Evolutionary conservation across 1,284 basidiomycete species (phyloP), one percentile per base, ranked within the genome.

Genomic region (Xanthoconium separans): DNA sequence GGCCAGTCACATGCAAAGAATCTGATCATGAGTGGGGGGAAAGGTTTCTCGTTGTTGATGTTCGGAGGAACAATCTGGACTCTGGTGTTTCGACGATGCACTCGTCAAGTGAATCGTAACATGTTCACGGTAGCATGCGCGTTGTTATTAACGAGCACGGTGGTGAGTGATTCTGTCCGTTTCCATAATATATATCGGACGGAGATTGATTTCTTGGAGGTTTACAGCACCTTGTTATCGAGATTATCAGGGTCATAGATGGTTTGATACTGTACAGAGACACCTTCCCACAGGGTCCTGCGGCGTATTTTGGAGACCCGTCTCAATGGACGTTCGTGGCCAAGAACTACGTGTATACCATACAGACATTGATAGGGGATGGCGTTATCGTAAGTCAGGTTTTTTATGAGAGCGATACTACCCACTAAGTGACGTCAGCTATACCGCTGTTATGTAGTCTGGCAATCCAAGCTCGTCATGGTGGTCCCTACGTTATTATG

Each of bases 301-400:
- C 22, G n/a, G 47, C 13, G 1, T 53, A 29, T 36, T 53, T 53
- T 16, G 2, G 31, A 6, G 18, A 53, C 18, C 18, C 42, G 13
- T 51, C 51, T 7, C 51, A 53, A n/a, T 51, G 51, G 48, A 51
- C 51, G 15, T 53, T 36, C 29, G 48, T 53, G 16, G 13, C 40
- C 33, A 53, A 53, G 40, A 52, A 36, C 22, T 24, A 12, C 16
- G 10, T 53, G 34, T 53, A 20, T 12, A 27, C 34, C 20, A 50
- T 60, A 10, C 71, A 74, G 42, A 71, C 71, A 0, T 58, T 71
- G 18, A 58, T 73, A 34, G 67, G 70, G 1, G 71, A 73, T 22
- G 64, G 61, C 11, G 66, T 71, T 3, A 56, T 74, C 13, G 71
- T 72, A 31, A 57, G 68, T 62, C 22, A 34, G 27, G 18, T n/a